Base-by-base conservation (phyloP, 805 yeast species). In the Candida parachauliodes region DNA sequence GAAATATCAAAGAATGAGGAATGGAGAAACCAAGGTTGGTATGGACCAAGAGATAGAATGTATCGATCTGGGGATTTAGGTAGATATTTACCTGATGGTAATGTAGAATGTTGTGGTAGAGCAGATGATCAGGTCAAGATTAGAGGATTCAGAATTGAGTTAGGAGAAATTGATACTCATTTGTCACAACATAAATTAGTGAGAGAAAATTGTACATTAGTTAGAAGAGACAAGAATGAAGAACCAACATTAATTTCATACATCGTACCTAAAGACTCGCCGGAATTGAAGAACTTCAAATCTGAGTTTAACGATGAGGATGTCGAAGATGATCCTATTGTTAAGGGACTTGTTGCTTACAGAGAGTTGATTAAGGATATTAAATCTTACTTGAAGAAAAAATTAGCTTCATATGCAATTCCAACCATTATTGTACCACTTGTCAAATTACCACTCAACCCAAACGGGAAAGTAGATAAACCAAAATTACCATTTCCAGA, bases 71-170 rank as follows among this genome's bases (percentile, higher is more conserved):
- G 99, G 49, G 99, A 93, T 63, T 72, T 93, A 47, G 99, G 98
- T 38, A 79, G 98, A 50, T 93, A 94, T 59, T 68, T 89, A 42
- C 97, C 98, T 5, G 96, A 89, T 55, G 99, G 98, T 40, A 87
- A 93, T 65, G 88, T 93, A 50, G 99, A 93, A 69, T 91, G 97
- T 61, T 84, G 95, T 58, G 99, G 99, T 42, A 79, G 99, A 60
- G 98, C 98, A 19, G 99, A 93, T 65, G 98, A 91, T 58, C 99
- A 93, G 63, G 96, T 93, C 44, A 93, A 93, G 62, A 93, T 93
- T 49, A 81, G 99, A 68, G 99, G 99, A 2, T 94, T 93, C 78
- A 79, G 99, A 65, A 94, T 93, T 46, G 99, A 93, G 65, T 72
- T 93, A 39, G 99, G 99, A 43, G 99, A 93, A 65, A 94, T 93